These are phyloP conservation scores for Marasmius fiardii DNA, from an alignment of 1,284 basidiomycete genomes.

Conservation along the genomic window DNA sequence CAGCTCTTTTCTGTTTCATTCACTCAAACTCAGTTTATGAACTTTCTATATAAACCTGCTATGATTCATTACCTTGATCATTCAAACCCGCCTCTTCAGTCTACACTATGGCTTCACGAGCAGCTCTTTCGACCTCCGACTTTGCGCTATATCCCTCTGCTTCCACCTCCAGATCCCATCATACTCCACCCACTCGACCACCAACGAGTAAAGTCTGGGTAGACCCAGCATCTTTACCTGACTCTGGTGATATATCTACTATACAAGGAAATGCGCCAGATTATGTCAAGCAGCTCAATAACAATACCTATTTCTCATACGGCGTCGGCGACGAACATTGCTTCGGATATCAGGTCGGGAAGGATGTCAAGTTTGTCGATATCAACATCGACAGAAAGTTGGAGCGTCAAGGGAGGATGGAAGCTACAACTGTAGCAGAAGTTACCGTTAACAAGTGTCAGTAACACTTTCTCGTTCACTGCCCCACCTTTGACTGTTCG, in stretches of 20 bases:
- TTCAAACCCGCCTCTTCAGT: neutral
- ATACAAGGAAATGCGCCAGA: slow-evolving; percentile 60
- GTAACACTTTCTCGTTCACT: slow-evolving; percentile 16
- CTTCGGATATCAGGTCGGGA: slow-evolving; percentile 59
- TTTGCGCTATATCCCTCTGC: neutral
- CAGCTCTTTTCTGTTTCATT: neutral
- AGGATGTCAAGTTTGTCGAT: slow-evolving; percentile 54
- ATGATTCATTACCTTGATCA: neutral
- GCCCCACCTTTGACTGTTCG: neutral
- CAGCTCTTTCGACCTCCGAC: neutral
- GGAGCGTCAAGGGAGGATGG: slow-evolving; percentile 44
- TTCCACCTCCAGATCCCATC: neutral
- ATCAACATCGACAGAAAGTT: slow-evolving; percentile 44
- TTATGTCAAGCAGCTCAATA: slow-evolving; percentile 58
- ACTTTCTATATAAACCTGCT: neutral
- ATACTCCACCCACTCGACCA: neutral
- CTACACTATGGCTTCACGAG: neutral
- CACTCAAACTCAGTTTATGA: neutral
- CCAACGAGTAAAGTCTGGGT: slow-evolving; percentile 47
- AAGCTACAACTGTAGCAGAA: slow-evolving; percentile 59
- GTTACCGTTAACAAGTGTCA: slow-evolving; percentile 55
- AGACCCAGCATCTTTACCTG: slow-evolving; percentile 55
- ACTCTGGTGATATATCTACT: slow-evolving; percentile 47
- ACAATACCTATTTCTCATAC: slow-evolving; percentile 63
- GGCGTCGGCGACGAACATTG: slow-evolving; percentile 58